These are phyloP conservation scores for Paraconiothyrium brasiliense DNA, from an alignment of 2,329 filamentous ascomycete genomes.

Conservation along the genomic window DNA sequence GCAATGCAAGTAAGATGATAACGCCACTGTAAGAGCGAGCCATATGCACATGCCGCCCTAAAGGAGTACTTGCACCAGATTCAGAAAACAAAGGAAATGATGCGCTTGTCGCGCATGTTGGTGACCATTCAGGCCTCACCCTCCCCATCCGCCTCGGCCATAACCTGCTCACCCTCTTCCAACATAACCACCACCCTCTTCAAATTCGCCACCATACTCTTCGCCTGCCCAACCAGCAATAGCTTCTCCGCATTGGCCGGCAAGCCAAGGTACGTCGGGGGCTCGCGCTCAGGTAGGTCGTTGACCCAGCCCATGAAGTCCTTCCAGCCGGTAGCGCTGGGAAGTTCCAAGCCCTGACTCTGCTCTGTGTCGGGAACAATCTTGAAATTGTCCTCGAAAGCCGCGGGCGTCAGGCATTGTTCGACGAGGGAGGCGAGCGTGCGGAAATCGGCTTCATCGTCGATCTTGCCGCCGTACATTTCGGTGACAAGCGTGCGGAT, in stretches of 20 bases:
- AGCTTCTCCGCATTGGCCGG: conserved; percentile 97
- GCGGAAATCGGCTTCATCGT: conserved; percentile 84
- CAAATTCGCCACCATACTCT: conserved; percentile 83
- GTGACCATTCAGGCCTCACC: background rate
- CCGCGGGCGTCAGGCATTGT: conserved; percentile 81
- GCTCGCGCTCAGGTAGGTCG: conserved; percentile 90
- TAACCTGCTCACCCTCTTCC: conserved; percentile 92
- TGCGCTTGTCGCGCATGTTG: background rate
- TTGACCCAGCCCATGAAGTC: conserved; percentile 95
- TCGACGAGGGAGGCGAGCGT: conserved; percentile 78
- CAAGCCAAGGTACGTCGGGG: conserved; percentile 91
- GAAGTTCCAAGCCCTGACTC: conserved; percentile 74
- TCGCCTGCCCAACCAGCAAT: conserved; percentile 85
- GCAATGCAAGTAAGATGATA: conserved; percentile 9
- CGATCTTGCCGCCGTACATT: conserved; percentile 98
- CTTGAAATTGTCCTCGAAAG: conserved; percentile 92
- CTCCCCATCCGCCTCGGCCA: conserved; percentile 66
- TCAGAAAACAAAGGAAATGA: conserved; percentile 15
- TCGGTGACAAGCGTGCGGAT: conserved; percentile 89
- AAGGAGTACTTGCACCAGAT: background rate
- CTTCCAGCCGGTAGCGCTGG: conserved; percentile 79
- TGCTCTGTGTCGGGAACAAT: conserved; percentile 72
- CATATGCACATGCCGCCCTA: conserved; percentile 7
- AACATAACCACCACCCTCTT: conserved; percentile 85
- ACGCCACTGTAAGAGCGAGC: background rate